Base-by-base conservation (phyloP, 2,329 filamentous ascomycete species). In the Acrocalymma vagum region DNA sequence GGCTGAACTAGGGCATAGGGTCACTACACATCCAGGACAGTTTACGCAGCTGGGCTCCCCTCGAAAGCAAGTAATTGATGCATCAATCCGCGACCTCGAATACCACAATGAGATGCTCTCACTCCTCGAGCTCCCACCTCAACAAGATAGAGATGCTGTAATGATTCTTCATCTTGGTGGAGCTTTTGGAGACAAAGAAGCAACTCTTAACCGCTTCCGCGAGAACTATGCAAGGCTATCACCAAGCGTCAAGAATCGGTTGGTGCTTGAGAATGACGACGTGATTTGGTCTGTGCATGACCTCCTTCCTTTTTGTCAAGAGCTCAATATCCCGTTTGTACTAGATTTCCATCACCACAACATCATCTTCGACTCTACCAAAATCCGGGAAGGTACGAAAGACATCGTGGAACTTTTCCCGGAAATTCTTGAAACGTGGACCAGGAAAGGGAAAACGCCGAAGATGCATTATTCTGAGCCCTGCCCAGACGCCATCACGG, bases 381-480 rank as follows among this genome's bases (percentile, higher is more conserved):
- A 87, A 53, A 73, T 95, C 30, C 85, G 91, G 3, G 92, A 96
- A 70, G 91, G 92, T 1, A 96, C 91, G 0, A 77, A 82, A 14
- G 92, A 95, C 55, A 90, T 97, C 50, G 84, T 87, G 32, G 69
- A 76, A 1, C 72, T 96, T 0, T 94, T 83, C 47, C 84, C 86
- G 0, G 84, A 87, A 4, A 97, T 97, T 59, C 79, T 81, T 28
- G 84, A 85, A 3, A 96, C 90, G 0, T 97, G 93, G 93, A 82
- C 79, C 1, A 79, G 83, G 20, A 97, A 96, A 66, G 75, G 79
- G 1, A 96, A 96, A 51, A 91, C 78, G 3, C 93, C 94, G 58
- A 97, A 97, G 72, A 96, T 96, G 90, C 93, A 97, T 62, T 96
- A 96, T 70, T 95, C 88, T 17, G 93, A 97, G 63, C 87, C 85